Evolutionary conservation across 768 basidiomycete species (phyloP), one percentile per base, ranked within the genome.

Genomic region (Tephrocybe sp.): DNA sequence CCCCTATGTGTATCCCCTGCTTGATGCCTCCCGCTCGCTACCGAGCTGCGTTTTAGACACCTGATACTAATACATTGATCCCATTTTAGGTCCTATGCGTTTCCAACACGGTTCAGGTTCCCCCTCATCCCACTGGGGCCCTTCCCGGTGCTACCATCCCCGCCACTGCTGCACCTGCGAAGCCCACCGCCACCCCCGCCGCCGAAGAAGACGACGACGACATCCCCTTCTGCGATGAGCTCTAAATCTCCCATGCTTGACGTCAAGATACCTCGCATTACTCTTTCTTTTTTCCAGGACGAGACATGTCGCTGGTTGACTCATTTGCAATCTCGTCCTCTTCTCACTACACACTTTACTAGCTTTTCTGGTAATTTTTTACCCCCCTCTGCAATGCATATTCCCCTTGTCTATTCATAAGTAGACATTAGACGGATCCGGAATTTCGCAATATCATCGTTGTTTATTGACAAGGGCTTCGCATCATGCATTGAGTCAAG

Each of bases 171-270:
- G 52, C 66, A 18, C 49, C 62, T 28, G 59, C 64, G 11, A 58
- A 55, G 21, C 55, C 63, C 25, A 45, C 62, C 37, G 41, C 59
- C 33, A 48, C 42, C 25, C 56, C 36, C 48, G 48, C 39, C 30
- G 10, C 41, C 12, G 52, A 54, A 15, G 54, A 55, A 1, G 71
- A 72, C 33, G 74, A 74, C 45, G 73, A 73, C 7, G 69, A 74
- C 57, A 62, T 80, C 14, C 79, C 79, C 37, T 82, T 54, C 59
- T 83, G 81, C 65, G 78, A 82, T 55, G 75, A 81, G 69, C 65
- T 75, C 58, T 74, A 63, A 67, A 23, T n/a, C 17, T 26, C 14
- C 48, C 28, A 32, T 25, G 12, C 15, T 25, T 36, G 42, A 39
- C 37, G 32, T 30, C 42, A 28, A 48, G 50, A 57, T 48, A 47